Evolutionary conservation across 2,329 filamentous ascomycete species (phyloP), one percentile per base, ranked within the genome.

Genomic region (Fusarium irregulare): DNA sequence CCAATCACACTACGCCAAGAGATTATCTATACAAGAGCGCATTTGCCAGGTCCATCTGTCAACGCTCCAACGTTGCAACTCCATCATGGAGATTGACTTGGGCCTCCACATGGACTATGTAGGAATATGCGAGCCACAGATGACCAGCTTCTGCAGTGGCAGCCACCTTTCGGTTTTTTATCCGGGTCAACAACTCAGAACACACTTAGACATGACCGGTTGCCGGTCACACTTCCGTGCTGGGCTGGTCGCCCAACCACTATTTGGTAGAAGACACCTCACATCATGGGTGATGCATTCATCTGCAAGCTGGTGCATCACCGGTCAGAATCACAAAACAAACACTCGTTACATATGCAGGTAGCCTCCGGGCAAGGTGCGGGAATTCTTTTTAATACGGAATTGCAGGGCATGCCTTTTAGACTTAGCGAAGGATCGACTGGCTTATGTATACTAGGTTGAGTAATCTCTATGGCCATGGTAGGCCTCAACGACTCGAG

Each of bases 271-370:
- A 49, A 56, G 59, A 50, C 60, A 63, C 27, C 56, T 63, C 56
- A 34, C 60, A 41, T 42, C 48, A 62, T 65, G 47, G 23, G 41
- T 47, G 44, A 72, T 70, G 67, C 71, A 63, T 58, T 47, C 59
- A 56, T 57, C 64, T 57, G 55, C 56, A 62, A 47, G 37, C 44
- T 42, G 54, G 66, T 42, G 46, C 57, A 63, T 63, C 50, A 64
- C 59, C 63, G 59, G 62, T 69, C 55, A 66, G 58, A 68, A 51
- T 59, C 51, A 51, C 53, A 44, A 71, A 57, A 59, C 50, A 48
- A 61, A 65, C 56, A 65, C 63, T 66, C 41, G 41, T 69, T 66
- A 70, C 60, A 56, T 42, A 56, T 61, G 71, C 64, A 74, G 53
- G 61, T 72, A 65, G 66, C 63, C 60, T 44, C 53, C 49, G 57